Conservation (phyloP, 129 eudicot genomes). For the Pittosporum tobira region DNA sequence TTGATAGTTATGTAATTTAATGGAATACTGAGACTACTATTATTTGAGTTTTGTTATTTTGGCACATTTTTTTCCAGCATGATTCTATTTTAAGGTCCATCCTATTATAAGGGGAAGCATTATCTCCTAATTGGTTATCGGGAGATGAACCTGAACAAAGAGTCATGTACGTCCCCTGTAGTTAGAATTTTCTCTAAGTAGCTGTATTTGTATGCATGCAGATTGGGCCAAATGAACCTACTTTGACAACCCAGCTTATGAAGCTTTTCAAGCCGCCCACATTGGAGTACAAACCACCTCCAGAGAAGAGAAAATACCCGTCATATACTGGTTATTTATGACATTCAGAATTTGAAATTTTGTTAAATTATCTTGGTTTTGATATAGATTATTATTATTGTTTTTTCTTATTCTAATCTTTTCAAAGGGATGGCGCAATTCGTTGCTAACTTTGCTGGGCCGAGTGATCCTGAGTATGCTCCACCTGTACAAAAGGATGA, state of each 20-base stretch:
- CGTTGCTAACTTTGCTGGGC: conserved; percentile 69
- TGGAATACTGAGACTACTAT: too few species aligned
- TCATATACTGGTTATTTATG: conserved; percentile 63
- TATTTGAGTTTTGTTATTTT: too few species aligned
- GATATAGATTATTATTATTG: conserved; percentile 2
- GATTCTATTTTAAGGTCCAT: too few species aligned
- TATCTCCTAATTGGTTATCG: too few species aligned
- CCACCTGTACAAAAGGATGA: conserved; percentile 74
- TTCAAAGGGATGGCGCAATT: conserved; percentile 70
- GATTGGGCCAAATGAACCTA: conserved; percentile 94
- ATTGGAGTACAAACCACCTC: conserved; percentile 86
- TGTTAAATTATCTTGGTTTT: neutral
- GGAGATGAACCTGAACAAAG: too few species aligned
- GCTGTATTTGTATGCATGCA: conserved; percentile 19
- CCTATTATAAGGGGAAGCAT: too few species aligned
- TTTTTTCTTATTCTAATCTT: neutral
- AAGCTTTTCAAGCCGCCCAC: conserved; percentile 96
- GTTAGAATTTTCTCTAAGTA: neutral
- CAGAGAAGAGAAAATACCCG: conserved; percentile 89
- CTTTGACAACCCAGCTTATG: conserved; percentile 62
- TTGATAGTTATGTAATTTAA: too few species aligned
- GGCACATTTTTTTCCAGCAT: too few species aligned
- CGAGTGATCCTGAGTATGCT: conserved; percentile 78
- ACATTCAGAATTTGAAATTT: neutral
- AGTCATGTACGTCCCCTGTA: too few species aligned